phyloP scores from a whole-genome alignment of 2,329 filamentous ascomycete species.

The Arthrobotrys musiformis region DNA sequence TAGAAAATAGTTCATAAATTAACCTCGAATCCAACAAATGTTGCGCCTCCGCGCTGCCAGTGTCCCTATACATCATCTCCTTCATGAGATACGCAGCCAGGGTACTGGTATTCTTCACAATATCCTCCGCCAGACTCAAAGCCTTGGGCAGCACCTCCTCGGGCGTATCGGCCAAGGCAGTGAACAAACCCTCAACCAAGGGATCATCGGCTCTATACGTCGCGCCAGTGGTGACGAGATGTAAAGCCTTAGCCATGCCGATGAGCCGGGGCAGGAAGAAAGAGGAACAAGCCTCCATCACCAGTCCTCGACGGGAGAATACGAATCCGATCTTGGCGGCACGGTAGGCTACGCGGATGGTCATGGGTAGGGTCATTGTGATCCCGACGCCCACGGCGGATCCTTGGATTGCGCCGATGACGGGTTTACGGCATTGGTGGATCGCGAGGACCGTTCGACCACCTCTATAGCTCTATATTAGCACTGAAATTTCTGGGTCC shows the following conservation, averaged over 20 bases:
- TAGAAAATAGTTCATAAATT: constrained; percentile 71
- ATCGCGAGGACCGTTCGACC: constrained; percentile 69
- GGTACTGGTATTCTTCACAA: constrained; percentile 72
- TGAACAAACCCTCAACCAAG: constrained; percentile 73
- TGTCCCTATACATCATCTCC: constrained; percentile 75
- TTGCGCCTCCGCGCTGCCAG: constrained; percentile 72
- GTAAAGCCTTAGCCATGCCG: constrained; percentile 72
- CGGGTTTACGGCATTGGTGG: constrained; percentile 70
- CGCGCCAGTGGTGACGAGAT: constrained; percentile 74
- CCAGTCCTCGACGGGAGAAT: constrained; percentile 75
- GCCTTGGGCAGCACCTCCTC: constrained; percentile 68
- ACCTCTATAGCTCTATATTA: constrained; percentile 62
- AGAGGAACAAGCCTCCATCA: constrained; percentile 77
- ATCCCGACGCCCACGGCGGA: constrained; percentile 71
- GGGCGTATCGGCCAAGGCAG: constrained; percentile 70
- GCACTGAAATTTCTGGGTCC: neutral
- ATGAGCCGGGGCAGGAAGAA: constrained; percentile 78
- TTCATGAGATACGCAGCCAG: constrained; percentile 75
- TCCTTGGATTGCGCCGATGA: constrained; percentile 71
- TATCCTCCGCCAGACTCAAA: constrained; percentile 70
- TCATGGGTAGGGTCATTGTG: constrained; percentile 71
- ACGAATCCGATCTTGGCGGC: constrained; percentile 78
- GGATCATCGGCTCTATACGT: constrained; percentile 69
- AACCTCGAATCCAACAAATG: constrained; percentile 76
- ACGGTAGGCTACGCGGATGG: constrained; percentile 67